Evolutionary conservation across 2,329 filamentous ascomycete genomes (phyloP), one percentile per base, ranked within the genome.

Genomic region (Kalmusia sp.): DNA sequence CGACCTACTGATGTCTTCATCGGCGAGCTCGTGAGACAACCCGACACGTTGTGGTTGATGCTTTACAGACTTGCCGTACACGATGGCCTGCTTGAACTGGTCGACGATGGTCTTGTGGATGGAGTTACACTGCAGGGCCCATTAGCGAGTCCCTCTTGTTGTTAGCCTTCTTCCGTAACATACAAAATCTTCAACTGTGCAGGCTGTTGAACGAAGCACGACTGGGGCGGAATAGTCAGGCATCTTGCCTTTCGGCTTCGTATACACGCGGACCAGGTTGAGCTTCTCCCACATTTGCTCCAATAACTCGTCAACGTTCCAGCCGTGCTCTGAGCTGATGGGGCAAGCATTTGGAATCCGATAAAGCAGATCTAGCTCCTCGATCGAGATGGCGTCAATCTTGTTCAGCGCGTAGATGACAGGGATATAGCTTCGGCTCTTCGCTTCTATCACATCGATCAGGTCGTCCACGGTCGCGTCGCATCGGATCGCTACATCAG

Each of bases 211-310:
- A 68, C 91, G 88, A 62, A 99, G 81, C 67, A 99, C 95, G 31
- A 99, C 95, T 45, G 95, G 95, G 47, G 90, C 82, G 53, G 87
- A 87, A 78, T 99, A 99, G 77, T 99, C 95, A 14, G 95, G 95
- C 76, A 92, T 83, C 75, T 88, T 92, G 58, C 95, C 95, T 81
- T 99, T 98, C 56, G 95, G 95, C 80, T 99, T 99, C 52, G 95
- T 99, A 80, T 99, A 99, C 39, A 99, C 90, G 67, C 95, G 86
- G 65, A 91, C 88, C 55, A 99, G 83, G 69, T 90, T 91, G 66
- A 99, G 84, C 77, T 96, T 96, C 52, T 97, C 93, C 95, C 95
- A 98, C 95, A 98, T 98, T 74, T 89, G 87, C 79, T 98, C 95
- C 81, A 99, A 84, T 61, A 99, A 80, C 80, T 99, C 95, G 73